Base-by-base conservation (phyloP, 176 grass and related monocot species). In the Dactylis glomerata region DNA sequence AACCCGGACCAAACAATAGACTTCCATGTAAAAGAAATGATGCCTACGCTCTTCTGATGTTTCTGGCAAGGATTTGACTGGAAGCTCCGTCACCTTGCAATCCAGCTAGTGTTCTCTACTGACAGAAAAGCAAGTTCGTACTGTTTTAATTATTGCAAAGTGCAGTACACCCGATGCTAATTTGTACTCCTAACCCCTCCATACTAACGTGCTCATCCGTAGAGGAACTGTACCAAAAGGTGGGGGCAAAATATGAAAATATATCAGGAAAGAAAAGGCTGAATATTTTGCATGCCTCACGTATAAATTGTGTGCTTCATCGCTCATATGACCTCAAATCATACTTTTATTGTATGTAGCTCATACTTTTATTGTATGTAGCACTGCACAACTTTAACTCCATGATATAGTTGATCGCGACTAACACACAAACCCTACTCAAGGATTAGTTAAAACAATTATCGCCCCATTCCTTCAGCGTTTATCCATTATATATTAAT, bases 361-460 rank as follows among this genome's bases (percentile, higher is more conserved):
- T 45, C 17, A 17, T 64, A 34, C 5, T 13, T 31, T 80, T 38
- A 82, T 10, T 54, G 50, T 22, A 54, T 22, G 6, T 68, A 27
- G 34, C 3, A 50, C 78, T 76, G 33, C 17, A 28, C 0, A 1
- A 17, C 15, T 12, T 20, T 73, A 55, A 20, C 45, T 68, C 82
- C 87, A 84, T 84, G 47, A 88, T 45, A 82, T 77, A 87, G 22
- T 82, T 28, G 38, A 58, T 57, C 17, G 22, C 5, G 14, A 33
- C 8, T 10, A 59, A 2, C 27, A 75, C 27, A 63, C 45, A 55
- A 7, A 36, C 47, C 30, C 9, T 38, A 84, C 9, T 57, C 12
- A 44, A 61, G 15, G n/a, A 73, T 49, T 62, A 63, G 33, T 44
- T 5, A 49, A 61, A 6, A 63, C 0, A 61, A 20, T 33, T 42